phyloP scores from a whole-genome alignment of 345 rosid species.

The Euphorbia tirucalli region DNA sequence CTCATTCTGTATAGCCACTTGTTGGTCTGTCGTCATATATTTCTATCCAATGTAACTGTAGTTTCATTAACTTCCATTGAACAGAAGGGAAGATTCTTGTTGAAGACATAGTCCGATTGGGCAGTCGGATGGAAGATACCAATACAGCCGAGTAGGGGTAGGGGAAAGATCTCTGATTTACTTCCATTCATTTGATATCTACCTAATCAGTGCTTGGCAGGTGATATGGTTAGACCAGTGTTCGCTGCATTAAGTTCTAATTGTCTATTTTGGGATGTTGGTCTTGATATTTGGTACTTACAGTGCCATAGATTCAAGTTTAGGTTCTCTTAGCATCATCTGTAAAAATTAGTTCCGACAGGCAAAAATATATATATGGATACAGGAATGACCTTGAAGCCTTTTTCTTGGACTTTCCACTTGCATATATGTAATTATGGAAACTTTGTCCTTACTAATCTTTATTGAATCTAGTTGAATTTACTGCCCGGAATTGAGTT shows the following conservation, averaged over 20 bases:
- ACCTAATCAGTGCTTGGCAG: not conserved
- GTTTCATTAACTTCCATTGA: constrained; percentile 14
- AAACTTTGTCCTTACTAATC: not conserved
- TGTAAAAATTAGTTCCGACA: not conserved
- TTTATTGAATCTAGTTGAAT: not conserved
- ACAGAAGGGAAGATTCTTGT: constrained; percentile 93
- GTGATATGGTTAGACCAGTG: not conserved
- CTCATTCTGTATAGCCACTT: not conserved
- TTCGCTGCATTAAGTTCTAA: not conserved
- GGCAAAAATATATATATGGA: not conserved
- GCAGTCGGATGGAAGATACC: constrained; percentile 58
- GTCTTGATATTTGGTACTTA: not conserved
- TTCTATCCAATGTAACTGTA: not conserved
- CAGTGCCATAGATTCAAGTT: not conserved
- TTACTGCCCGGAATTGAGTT: not conserved
- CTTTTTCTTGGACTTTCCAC: not conserved
- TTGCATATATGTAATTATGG: not conserved
- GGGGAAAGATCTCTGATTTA: not conserved
- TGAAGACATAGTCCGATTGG: constrained; percentile 86
- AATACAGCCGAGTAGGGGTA: constrained; percentile 41
- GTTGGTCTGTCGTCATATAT: not conserved
- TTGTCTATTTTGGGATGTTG: not conserved
- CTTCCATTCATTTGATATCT: not conserved
- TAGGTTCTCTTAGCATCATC: not conserved
- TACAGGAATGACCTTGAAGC: not conserved